Evolutionary conservation across 805 yeast species (phyloP), one percentile per base, ranked within the genome.

Genomic region (Ogataea philodendri): DNA sequence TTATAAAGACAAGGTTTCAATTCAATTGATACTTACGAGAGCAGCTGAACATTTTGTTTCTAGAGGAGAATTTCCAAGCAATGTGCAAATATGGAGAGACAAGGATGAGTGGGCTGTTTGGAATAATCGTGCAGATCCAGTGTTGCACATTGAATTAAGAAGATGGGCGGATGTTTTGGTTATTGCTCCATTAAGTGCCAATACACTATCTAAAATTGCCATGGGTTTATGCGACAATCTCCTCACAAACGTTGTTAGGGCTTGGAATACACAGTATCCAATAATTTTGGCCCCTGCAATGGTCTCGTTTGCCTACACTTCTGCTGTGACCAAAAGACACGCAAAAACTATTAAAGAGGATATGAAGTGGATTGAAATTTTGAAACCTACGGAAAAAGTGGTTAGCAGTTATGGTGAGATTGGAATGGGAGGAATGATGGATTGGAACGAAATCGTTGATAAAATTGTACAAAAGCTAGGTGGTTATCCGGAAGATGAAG

Each of bases 391-490:
- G 4, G 81, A 76, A 49, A 76, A 76, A 45, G 78, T 76, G 9
- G 70, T 41, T 67, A 78, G 39, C 61, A 72, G 50, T 30, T 53
- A 54, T 66, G 81, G 81, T 37, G 81, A 75, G 45, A 76, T 76
- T 35, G 81, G 81, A 11, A 72, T 76, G 79, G 81, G 81, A 9
- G 81, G 81, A 36, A 76, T 76, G 81, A 74, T 74, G 79, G 81
- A 76, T 46, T 74, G 77, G 74, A 76, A 76, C 51, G 81, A 76
- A 50, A 67, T 76, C 36, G 81, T 75, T 23, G 75, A 74, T 48
- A 66, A 62, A 43, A 66, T 76, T 30, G 78, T 74, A 3, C 52
- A 68, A 47, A 74, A 73, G 46, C 47, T 73, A 39, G 80, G 80
- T 5, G 79, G 80, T 0, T 59, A 58, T 34, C 65, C 63, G 1